phyloP scores from a whole-genome alignment of 768 basidiomycete species.

The Lanmaoa pseudosensibilis region DNA sequence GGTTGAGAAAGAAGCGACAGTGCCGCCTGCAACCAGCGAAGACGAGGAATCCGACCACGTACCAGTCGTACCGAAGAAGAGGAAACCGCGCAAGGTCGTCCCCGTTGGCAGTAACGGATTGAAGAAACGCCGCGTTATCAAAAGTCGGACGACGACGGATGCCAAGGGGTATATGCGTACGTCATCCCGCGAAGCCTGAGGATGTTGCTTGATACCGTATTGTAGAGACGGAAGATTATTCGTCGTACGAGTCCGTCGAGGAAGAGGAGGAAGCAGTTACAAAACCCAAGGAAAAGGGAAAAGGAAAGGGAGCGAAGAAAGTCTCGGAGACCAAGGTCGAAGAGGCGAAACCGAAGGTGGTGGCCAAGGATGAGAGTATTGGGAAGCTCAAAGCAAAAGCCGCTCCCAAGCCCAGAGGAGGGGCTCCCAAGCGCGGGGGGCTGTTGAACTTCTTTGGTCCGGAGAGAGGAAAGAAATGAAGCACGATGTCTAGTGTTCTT shows the following conservation, averaged over 20 bases:
- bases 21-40: conserved; percentile 28
- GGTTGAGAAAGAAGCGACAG: conserved; percentile 34
- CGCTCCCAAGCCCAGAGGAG: conserved; percentile 16
- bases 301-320: conserved; percentile 22
- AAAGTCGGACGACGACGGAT: conserved; percentile 54
- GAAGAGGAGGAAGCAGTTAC: conserved; percentile 40
- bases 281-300: conserved; percentile 23
- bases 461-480: conserved; percentile 30
- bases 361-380: conserved; percentile 13
- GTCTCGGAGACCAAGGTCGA: conserved; percentile 13
- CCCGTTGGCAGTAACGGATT: conserved; percentile 78
- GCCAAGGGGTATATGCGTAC: conserved; percentile 74
- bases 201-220: not conserved
- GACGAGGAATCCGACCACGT: conserved; percentile 33
- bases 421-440: conserved; percentile 28
- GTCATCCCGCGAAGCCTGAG: conserved; percentile 19
- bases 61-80: conserved; percentile 35
- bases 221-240: conserved; percentile 74
- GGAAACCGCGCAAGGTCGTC: conserved; percentile 55
- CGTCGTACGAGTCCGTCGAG: conserved; percentile 78
- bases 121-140: conserved; percentile 68
- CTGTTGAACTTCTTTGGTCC: conserved; percentile 36
- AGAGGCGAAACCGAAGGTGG: conserved; percentile 13
- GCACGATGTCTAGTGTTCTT: no score
- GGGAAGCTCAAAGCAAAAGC: conserved; percentile 22